Conservation (phyloP, 164 flowering plant species). For the Malania oleifera region DNA sequence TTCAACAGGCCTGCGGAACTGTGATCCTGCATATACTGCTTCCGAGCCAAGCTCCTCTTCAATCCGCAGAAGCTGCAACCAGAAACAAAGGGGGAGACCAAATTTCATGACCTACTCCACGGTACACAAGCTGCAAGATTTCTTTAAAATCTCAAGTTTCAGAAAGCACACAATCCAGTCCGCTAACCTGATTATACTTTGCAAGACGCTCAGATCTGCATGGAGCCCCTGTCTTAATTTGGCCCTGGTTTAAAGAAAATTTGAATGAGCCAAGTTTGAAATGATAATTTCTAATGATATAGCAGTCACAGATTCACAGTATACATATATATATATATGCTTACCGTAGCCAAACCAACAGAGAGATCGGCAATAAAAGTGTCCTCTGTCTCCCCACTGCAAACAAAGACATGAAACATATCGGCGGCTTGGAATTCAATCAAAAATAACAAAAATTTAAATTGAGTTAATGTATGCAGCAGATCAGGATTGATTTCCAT, state of each 20-base stretch:
- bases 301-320: background rate
- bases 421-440: background rate
- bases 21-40: conserved; percentile 76
- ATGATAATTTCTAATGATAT: background rate
- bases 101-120: no score
- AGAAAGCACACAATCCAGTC: no score
- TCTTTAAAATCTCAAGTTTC: no score
- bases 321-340: background rate
- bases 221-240: conserved; percentile 93
- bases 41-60: conserved; percentile 84
- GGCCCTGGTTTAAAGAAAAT: conserved; percentile 48
- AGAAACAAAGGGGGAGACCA: background rate
- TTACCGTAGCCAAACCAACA: conserved; percentile 86
- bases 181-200: conserved; percentile 75
- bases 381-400: conserved; percentile 94
- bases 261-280: background rate
- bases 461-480: background rate
- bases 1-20: conserved; percentile 77
- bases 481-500: conserved; percentile 3
- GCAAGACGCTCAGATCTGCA: conserved; percentile 96
- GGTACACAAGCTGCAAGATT: no score
- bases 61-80: conserved; percentile 62
- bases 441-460: background rate
- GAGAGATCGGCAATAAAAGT: conserved; percentile 93
- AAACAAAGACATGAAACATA: conserved; percentile 2